Evolutionary conservation across 2,329 filamentous ascomycete genomes (phyloP), one percentile per base, ranked within the genome.

Genomic region (Monilinia vaccinii-corymbosi): DNA sequence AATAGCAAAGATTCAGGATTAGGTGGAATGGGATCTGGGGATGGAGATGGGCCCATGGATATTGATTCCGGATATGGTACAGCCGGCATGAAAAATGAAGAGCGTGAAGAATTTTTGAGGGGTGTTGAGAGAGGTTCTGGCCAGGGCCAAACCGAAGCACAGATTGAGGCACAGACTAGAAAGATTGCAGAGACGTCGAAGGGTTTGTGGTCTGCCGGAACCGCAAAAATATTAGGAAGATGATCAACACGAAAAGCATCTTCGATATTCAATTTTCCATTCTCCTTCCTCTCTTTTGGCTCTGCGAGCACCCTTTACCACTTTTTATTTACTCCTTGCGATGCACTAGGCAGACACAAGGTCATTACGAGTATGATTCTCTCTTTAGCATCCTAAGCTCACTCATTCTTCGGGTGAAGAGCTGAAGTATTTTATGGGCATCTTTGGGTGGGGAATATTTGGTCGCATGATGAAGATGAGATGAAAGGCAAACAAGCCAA

Each of bases 171-270:
- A 13, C 70, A 72, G 64, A 78, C 75, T 51, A 84, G 83, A 71
- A 78, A 77, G 65, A 76, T 85, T 16, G 74, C 84, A n/a, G 82
- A 86, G 72, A 85, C 83, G 32, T 83, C 80, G 6, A 58, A 51
- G 23, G 61, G 61, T 23, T 72, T 87, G 60, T 87, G 84, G 84
- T 69, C 61, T 63, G 67, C 66, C 8, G 65, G 65, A 23, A 60
- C 62, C 25, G 64, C 67, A 16, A 69, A 70, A 62, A 62, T 69
- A 23, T 58, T 63, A 2, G 65, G 67, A 11, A 59, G 67, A 53
- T 67, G 62, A 60, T 44, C 28, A 32, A n/a, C 7, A 47, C 21
- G 18, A 55, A 44, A 38, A 42, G 51, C 38, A 55, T 38, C n/a
- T 55, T 55, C 14, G 51, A 55, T 53, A 53, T 55, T 44, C 40